Evolutionary conservation across 2,329 filamentous ascomycete genomes (phyloP), one percentile per base, ranked within the genome.

Genomic region (Thelonectria olida): DNA sequence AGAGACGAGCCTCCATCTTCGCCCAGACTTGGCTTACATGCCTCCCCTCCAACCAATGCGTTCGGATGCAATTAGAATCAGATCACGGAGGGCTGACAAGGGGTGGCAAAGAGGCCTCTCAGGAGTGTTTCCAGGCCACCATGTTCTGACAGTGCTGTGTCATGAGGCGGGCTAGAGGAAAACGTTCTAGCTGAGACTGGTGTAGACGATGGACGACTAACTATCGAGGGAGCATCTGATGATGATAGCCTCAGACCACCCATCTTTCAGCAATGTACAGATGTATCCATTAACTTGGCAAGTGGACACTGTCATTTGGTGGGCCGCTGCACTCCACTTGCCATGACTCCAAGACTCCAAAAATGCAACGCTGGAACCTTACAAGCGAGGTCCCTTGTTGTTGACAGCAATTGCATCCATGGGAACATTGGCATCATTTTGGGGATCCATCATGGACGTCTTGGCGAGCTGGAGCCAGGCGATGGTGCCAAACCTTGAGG

Each of bases 11-110:
- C 39, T 42, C 39, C 39, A 13, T 34, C 23, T 34, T 42, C 53
- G 57, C 57, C 57, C 51, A 60, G 57, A 60, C 57, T 54, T 54
- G 57, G 54, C 51, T 47, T 54, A 31, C 52, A n/a, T n/a, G n/a
- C n/a, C n/a, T n/a, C n/a, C n/a, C n/a, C n/a, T n/a, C n/a, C n/a
- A 20, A 45, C 57, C 25, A 45, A 42, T 54, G 38, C 34, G 48
- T 58, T 52, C 55, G 48, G 45, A 17, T 60, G 19, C 23, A 45
- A 8, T 31, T 8, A 34, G 9, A 34, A 54, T 50, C 57, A 51
- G 51, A 60, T 60, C 57, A 54, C 22, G 36, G 19, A 19, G 17
- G 7, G n/a, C 10, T 2, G 9, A 8, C 36, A 7, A 39, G n/a
- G 36, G 9, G 4, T n/a, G n/a, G n/a, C n/a, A n/a, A 20, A 42